Conservation (phyloP, 306 rosid species). For the Vigna hirtella region DNA sequence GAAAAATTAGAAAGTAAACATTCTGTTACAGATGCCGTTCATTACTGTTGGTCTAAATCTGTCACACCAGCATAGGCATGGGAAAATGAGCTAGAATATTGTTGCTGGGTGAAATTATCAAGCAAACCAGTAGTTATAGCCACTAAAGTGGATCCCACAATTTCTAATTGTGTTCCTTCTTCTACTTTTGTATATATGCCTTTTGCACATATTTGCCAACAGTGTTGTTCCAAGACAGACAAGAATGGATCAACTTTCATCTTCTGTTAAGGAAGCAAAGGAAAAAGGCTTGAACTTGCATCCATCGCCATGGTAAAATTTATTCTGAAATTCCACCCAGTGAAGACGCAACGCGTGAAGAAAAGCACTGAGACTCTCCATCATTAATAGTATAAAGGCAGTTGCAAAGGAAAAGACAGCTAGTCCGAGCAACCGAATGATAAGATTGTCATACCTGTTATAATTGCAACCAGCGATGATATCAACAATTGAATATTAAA, state of each 20-base stretch:
- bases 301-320: conserved; percentile 90
- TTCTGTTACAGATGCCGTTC: conserved; percentile 24
- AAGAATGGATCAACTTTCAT: conserved; percentile 63
- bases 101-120: conserved; percentile 51
- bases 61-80: conserved; percentile 44
- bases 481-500: conserved; percentile 12
- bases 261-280: conserved; percentile 69
- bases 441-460: conserved; percentile 78
- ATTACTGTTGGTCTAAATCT: conserved; percentile 40
- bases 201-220: conserved; percentile 36
- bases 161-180: conserved; percentile 37
- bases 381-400: conserved; percentile 91
- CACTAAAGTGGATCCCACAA: conserved; percentile 29
- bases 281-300: conserved; percentile 85
- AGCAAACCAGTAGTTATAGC: conserved; percentile 34
- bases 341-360: conserved; percentile 97
- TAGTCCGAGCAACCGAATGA: conserved; percentile 76
- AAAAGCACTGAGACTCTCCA: conserved; percentile 94
- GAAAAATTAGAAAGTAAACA: conserved; percentile 4
- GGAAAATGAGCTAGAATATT: conserved; percentile 47
- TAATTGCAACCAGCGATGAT: conserved; percentile 24
- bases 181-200: conserved; percentile 20
- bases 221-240: conserved; percentile 18
- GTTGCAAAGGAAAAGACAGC: conserved; percentile 92
- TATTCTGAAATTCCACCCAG: conserved; percentile 91